Percentiles rank a stretch among this genome's conserved stretches.
These are phyloP conservation scores for Tulasnella sp. DNA, from an alignment of 768 basidiomycete genomes.

Conservation along the genomic window DNA sequence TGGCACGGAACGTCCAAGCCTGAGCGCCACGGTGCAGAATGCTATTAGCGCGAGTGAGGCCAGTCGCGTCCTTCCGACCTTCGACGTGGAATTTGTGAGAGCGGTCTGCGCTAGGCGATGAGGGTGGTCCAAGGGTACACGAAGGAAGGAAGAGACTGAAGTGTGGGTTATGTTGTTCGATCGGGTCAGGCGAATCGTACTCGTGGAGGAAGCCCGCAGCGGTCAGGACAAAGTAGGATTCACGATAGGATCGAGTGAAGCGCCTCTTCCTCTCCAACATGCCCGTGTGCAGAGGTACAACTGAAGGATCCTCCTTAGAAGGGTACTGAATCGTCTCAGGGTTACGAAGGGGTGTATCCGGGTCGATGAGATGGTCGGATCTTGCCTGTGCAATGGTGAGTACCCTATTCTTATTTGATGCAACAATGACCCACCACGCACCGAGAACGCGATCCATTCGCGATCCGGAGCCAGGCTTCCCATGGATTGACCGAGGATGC, in stretches of 20 bases:
- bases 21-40: conserved; percentile 34
- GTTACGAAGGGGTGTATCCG: conserved; percentile 87
- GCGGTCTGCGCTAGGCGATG: conserved; percentile 45
- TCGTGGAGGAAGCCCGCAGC: conserved; percentile 95
- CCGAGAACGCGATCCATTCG: conserved; percentile 91
- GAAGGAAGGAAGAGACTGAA: conserved; percentile 88
- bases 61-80: conserved; percentile 71
- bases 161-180: conserved; percentile 46
- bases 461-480: conserved; percentile 69
- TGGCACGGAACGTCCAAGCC: conserved; percentile 83
- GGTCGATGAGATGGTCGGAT: conserved; percentile 89
- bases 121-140: conserved; percentile 92
- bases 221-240: conserved; percentile 86
- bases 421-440: not conserved
- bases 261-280: conserved; percentile 91
- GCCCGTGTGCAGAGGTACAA: conserved; percentile 79
- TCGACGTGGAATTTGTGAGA: conserved; percentile 98
- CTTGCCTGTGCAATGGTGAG: conserved; percentile 39
- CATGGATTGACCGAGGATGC: conserved; percentile 60
- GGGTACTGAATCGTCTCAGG: conserved; percentile 73
- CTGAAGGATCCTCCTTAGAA: conserved; percentile 78
- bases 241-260: conserved; percentile 76
- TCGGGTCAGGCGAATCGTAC: conserved; percentile 67
- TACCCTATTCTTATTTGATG: not conserved
- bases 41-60: conserved; percentile 31